These are phyloP conservation scores for Macrolepiota fuliginosa DNA, from an alignment of 768 basidiomycete genomes.

Conservation along the genomic window DNA sequence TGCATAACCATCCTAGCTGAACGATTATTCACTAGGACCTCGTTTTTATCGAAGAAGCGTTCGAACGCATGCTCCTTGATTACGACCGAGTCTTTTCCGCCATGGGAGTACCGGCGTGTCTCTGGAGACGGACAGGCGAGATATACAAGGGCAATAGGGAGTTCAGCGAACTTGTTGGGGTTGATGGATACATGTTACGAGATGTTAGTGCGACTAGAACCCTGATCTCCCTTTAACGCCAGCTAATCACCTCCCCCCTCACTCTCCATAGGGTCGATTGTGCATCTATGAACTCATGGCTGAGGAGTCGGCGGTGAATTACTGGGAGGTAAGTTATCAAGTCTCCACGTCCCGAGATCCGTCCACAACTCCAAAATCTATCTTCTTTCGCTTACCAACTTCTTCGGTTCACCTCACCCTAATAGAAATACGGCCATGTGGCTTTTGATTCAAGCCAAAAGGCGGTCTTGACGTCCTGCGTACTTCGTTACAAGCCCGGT, in stretches of 20 bases:
- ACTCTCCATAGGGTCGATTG: slow-evolving; percentile 63
- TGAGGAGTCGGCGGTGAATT: slow-evolving; percentile 94
- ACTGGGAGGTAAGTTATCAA: slow-evolving; percentile 76
- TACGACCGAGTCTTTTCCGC: slow-evolving; percentile 94
- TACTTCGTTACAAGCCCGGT: slow-evolving; percentile 74
- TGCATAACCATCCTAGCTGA: slow-evolving; percentile 1
- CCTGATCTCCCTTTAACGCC: slow-evolving; percentile 1
- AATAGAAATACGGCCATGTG: slow-evolving; percentile 90
- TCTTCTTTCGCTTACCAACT: not conserved
- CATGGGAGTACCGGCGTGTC: slow-evolving; percentile 95
- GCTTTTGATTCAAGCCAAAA: slow-evolving; percentile 92
- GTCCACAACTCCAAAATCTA: not conserved
- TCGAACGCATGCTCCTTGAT: slow-evolving; percentile 91
- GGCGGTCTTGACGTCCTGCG: slow-evolving; percentile 90
- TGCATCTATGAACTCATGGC: slow-evolving; percentile 99
- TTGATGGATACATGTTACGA: slow-evolving; percentile 86
- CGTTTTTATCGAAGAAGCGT: slow-evolving; percentile 97
- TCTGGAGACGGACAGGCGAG: slow-evolving; percentile 96
- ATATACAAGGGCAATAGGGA: slow-evolving; percentile 98
- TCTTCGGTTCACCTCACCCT: not conserved
- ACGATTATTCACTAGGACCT: slow-evolving; percentile 56
- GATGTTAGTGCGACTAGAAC: slow-evolving; percentile 50
- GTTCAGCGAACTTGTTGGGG: slow-evolving; percentile 87
- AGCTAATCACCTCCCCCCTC: slow-evolving; percentile 2
- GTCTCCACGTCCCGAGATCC: not conserved